Evolutionary conservation across 2,329 filamentous ascomycete species (phyloP), one percentile per base, ranked within the genome.

Genomic region (Keithomyces neogunnii): DNA sequence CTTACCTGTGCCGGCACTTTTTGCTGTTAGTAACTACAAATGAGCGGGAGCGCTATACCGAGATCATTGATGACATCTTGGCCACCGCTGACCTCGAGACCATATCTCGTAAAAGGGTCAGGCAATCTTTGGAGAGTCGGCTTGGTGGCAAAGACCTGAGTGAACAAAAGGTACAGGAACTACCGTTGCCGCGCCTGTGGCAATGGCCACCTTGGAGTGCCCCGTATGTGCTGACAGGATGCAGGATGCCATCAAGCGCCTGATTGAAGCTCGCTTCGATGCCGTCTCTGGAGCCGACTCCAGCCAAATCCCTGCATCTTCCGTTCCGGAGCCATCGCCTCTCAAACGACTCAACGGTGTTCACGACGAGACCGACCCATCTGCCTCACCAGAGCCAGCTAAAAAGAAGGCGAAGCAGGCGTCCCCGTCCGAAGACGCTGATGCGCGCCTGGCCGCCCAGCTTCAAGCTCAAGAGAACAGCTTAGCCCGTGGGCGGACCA

Each of bases 381-480:
- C 75, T 3, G 66, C 70, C 3, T 68, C 68, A 9, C 66, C 68
- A 5, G 71, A 73, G 38, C 76, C 75, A 1, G 69, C 71, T 1
- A 74, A 73, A 56, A 88, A 85, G 65, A 89, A 89, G 70, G 86
- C 86, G 52, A 84, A 84, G 63, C 78, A 80, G 43, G 77, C 81
- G 31, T 73, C 72, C 11, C 70, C 74, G 38, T 72, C 71, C 7
- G 78, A 81, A 58, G 89, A 95, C 57, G 85, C 88, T 33, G 93
- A 99, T 68, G 93, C 92, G 35, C 83, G 86, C 44, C 81, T 92
- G 55, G 93, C 93, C 1, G 90, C 90, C 13, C 82, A 86, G 66
- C 76, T 99, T 36, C 93, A 99, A 69, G 92, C 90, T 0, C 88
- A 97, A 67, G 89, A 96, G 71, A 95, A 97, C 68, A 77, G 82